Evolutionary conservation across 768 basidiomycete species (phyloP).

Genomic region (Serendipita sp.): DNA sequence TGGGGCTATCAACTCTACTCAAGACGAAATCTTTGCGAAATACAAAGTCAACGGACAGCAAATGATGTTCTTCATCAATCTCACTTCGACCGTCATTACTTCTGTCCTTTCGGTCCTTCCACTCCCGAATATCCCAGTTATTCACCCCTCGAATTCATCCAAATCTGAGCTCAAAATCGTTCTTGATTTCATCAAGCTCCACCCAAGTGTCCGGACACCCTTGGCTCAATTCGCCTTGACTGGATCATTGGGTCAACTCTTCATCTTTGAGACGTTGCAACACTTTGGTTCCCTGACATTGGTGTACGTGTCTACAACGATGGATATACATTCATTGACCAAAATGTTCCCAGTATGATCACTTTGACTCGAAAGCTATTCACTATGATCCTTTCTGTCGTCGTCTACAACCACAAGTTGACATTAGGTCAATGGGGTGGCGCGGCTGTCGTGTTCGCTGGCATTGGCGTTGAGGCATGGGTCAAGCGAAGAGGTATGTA

Average conservation of each 20-base stretch:
- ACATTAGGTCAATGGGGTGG: slow-evolving; percentile 82
- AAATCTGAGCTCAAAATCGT: slow-evolving; percentile 50
- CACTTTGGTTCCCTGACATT: slow-evolving; percentile 82
- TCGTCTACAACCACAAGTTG: slow-evolving; percentile 78
- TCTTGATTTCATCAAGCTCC: slow-evolving; percentile 53
- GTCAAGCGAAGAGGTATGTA: slow-evolving; percentile 69
- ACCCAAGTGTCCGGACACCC: slow-evolving; percentile 58
- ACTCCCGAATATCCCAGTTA: slow-evolving; percentile 64
- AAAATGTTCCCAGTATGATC: slow-evolving; percentile 44
- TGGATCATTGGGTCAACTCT: slow-evolving; percentile 87
- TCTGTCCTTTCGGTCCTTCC: slow-evolving; percentile 53
- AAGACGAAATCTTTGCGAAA: slow-evolving; percentile 83
- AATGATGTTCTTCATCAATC: slow-evolving; percentile 98
- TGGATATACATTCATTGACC: not conserved
- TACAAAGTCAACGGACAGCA: slow-evolving; percentile 74
- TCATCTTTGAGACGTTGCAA: slow-evolving; percentile 91
- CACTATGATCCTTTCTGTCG: slow-evolving; percentile 90
- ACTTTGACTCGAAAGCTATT: slow-evolving; percentile 94
- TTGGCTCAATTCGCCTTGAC: slow-evolving; percentile 74
- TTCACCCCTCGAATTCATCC: slow-evolving; percentile 48
- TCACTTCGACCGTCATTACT: slow-evolving; percentile 65
- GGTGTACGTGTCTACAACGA: slow-evolving; percentile 37
- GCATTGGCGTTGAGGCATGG: slow-evolving; percentile 84
- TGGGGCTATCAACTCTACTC: slow-evolving; percentile 86
- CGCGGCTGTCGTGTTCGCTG: slow-evolving; percentile 84